Conservation (phyloP, 129 eudicot genomes). For the Deinandra increscens region DNA sequence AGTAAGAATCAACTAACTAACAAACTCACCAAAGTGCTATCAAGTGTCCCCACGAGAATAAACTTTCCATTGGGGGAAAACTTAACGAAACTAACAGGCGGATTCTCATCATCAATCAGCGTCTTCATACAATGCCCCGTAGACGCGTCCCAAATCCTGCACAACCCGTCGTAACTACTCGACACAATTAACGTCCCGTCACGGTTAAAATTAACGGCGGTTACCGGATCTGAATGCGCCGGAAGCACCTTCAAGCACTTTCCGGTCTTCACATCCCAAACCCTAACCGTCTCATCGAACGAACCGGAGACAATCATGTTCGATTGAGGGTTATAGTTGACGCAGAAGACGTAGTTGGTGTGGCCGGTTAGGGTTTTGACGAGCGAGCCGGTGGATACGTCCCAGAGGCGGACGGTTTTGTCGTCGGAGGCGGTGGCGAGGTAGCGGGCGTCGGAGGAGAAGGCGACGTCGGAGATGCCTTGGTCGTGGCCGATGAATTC, state of each 20-base stretch:
- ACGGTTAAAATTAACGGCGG: conserved; percentile 68
- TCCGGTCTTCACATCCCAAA: conserved; percentile 86
- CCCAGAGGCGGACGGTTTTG: conserved; percentile 73
- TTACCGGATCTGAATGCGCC: conserved; percentile 95
- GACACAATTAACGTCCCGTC: conserved; percentile 79
- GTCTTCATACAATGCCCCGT: conserved; percentile 97
- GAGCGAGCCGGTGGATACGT: conserved; percentile 52
- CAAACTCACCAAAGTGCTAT: conserved; percentile 84
- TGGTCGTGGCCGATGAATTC: conserved; percentile 66
- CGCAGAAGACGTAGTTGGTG: conserved; percentile 77
- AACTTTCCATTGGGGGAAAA: conserved; percentile 91
- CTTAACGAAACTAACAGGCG: conserved; percentile 86
- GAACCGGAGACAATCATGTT: conserved; percentile 83
- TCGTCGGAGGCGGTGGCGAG: conserved; percentile 97
- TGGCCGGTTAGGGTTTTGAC: conserved; percentile 81
- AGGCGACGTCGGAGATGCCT: conserved; percentile 88
- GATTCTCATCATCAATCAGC: conserved; percentile 85
- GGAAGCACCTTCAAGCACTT: conserved; percentile 88
- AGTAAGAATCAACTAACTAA: neutral
- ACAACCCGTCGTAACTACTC: conserved; percentile 91
- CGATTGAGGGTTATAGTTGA: conserved; percentile 68
- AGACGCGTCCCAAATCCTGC: conserved; percentile 92
- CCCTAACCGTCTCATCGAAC: conserved; percentile 90
- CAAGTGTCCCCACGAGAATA: conserved; percentile 88
- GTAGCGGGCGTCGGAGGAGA: conserved; percentile 78